A percentile compares a stretch with the other conserved stretches of the same genome.
Evolutionary conservation across 2,329 filamentous ascomycete genomes (phyloP).

Genomic region (Bertia moriformis): DNA sequence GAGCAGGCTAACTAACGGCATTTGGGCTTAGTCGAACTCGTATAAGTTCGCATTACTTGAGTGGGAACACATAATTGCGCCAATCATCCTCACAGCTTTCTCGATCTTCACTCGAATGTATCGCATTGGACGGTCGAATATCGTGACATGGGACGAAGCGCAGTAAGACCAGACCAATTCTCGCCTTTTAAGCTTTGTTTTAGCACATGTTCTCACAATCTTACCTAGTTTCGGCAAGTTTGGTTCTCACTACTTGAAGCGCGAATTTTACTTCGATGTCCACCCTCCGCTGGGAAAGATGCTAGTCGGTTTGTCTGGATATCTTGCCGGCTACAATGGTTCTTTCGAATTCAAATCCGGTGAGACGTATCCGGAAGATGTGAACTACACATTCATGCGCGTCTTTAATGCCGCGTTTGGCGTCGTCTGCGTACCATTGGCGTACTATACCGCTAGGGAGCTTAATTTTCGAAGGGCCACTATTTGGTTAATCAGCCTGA

Average conservation of each 20-base stretch:
- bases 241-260: constrained; percentile 95
- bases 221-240: constrained; percentile 75
- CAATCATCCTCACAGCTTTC: constrained; percentile 44
- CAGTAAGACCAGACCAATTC: constrained; percentile 33
- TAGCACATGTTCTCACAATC: constrained; percentile 4
- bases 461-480: constrained; percentile 73
- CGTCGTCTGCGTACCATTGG: constrained; percentile 78
- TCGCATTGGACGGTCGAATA: constrained; percentile 50
- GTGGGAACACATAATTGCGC: constrained; percentile 48
- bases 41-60: too few species aligned
- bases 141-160: constrained; percentile 65
- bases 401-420: constrained; percentile 94
- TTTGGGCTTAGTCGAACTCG: too few species aligned
- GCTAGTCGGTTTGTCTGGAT: constrained; percentile 89
- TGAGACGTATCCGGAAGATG: constrained; percentile 80
- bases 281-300: constrained; percentile 96
- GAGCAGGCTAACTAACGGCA: too few species aligned
- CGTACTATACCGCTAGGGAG: constrained; percentile 88
- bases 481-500: constrained; percentile 88
- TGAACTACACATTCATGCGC: constrained; percentile 98
- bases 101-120: constrained; percentile 55
- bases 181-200: constrained; percentile 18
- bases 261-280: constrained; percentile 97
- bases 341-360: constrained; percentile 99
- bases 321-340: constrained; percentile 93